A percentile compares a stretch with the other conserved stretches of the same genome.
Conservation (phyloP, 306 rosid genomes). For the Medicago lupulina region DNA sequence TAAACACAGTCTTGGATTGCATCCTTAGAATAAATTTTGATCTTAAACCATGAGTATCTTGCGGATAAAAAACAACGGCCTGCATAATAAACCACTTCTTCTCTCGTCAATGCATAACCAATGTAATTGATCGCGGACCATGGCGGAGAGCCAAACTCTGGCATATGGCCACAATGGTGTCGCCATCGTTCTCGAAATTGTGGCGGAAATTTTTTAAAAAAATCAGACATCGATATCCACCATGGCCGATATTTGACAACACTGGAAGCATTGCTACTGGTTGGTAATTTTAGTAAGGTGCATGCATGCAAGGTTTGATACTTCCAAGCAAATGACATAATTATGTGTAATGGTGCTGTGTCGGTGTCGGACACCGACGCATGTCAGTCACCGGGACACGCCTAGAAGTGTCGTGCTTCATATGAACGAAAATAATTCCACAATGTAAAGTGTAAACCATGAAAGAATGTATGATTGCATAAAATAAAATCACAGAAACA, state of each 20-base stretch:
- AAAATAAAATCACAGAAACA: conserved; percentile 4
- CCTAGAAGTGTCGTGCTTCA: too few species aligned
- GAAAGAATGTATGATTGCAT: background rate
- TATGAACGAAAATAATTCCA: too few species aligned
- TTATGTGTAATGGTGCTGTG: too few species aligned
- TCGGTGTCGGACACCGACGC: too few species aligned
- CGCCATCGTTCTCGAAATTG: too few species aligned
- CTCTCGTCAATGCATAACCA: background rate
- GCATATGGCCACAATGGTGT: too few species aligned
- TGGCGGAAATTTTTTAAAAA: too few species aligned
- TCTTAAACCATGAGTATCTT: conserved; percentile 37
- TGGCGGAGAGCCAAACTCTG: too few species aligned
- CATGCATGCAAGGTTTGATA: background rate
- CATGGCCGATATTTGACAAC: too few species aligned
- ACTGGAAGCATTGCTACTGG: background rate
- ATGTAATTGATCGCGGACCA: background rate
- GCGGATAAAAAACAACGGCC: conserved; percentile 26
- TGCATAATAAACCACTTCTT: conserved; percentile 23
- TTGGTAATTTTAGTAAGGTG: background rate
- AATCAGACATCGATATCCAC: too few species aligned
- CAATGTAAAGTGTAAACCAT: background rate
- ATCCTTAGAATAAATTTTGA: conserved; percentile 25
- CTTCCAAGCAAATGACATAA: background rate
- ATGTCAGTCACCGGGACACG: too few species aligned
- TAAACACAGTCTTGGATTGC: conserved; percentile 32